Conservation (phyloP, 176 grass and related monocot genomes). For the Cocos nucifera region DNA sequence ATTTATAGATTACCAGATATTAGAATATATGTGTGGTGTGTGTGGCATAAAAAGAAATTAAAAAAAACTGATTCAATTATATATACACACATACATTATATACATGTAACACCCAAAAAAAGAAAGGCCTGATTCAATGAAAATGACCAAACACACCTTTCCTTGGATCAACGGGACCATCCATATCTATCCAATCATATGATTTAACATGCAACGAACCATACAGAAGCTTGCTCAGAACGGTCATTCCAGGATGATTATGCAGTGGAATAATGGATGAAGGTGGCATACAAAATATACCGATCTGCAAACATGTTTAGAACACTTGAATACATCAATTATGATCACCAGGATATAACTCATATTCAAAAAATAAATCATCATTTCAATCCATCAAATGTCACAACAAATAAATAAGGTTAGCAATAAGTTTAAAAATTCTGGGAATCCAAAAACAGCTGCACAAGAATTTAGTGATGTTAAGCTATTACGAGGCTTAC, state of each 20-base stretch:
- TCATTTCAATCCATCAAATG: background rate
- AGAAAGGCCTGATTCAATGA: background rate
- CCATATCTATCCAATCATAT: conserved; percentile 76
- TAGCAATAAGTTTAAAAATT: no score
- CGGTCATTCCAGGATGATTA: conserved; percentile 96
- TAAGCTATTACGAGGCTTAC: conserved; percentile 39
- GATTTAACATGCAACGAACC: conserved; percentile 73
- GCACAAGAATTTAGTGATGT: background rate
- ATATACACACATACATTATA: no score
- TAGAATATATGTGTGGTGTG: no score
- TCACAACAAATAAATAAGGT: background rate
- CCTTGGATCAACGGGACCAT: conserved; percentile 34
- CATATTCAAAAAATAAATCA: no score
- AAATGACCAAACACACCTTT: conserved; percentile 47
- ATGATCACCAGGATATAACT: no score
- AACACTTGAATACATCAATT: background rate
- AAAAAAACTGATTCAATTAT: no score
- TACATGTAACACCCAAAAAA: no score
- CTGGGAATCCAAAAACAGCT: no score
- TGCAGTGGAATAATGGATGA: conserved; percentile 96
- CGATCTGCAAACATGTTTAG: conserved; percentile 45
- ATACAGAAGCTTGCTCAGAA: conserved; percentile 96
- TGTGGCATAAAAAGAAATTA: no score
- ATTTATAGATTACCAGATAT: no score
- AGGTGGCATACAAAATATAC: conserved; percentile 96